Conservation (phyloP, 257 asterid species). For the Penstemon newberryi region DNA sequence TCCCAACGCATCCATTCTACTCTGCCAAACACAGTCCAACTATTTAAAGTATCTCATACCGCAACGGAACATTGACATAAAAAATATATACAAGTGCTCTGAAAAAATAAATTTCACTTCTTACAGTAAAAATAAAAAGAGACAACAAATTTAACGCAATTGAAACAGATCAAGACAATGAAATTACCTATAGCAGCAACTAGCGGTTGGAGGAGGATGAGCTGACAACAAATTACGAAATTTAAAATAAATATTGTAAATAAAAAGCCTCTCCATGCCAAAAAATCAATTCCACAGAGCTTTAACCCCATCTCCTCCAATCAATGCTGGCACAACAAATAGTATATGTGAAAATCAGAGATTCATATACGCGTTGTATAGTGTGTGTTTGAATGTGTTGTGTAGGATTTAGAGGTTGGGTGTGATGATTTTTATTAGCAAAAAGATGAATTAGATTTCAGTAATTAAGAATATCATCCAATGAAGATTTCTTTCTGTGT, state of each 20-base stretch:
- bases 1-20: too few relatives aligned
- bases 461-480: background rate
- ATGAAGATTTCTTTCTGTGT: background rate
- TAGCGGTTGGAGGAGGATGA: constrained; percentile 77
- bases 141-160: background rate
- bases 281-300: constrained; percentile 49
- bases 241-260: constrained; percentile 51
- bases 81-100: background rate
- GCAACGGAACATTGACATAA: too few relatives aligned
- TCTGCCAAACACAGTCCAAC: background rate
- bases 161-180: constrained; percentile 3
- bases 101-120: background rate
- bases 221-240: constrained; percentile 74
- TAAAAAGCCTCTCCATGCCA: constrained; percentile 61
- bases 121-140: background rate
- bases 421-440: background rate
- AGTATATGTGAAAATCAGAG: background rate
- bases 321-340: background rate
- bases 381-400: background rate
- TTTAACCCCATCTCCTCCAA: constrained; percentile 42
- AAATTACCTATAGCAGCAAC: constrained; percentile 63
- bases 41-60: too few relatives aligned
- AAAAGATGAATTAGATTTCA: background rate
- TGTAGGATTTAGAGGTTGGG: too few relatives aligned
- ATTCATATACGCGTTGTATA: background rate